Base-by-base conservation (phyloP, 2,329 filamentous ascomycete genomes). In the Aspergillus pseudoglaucus region DNA sequence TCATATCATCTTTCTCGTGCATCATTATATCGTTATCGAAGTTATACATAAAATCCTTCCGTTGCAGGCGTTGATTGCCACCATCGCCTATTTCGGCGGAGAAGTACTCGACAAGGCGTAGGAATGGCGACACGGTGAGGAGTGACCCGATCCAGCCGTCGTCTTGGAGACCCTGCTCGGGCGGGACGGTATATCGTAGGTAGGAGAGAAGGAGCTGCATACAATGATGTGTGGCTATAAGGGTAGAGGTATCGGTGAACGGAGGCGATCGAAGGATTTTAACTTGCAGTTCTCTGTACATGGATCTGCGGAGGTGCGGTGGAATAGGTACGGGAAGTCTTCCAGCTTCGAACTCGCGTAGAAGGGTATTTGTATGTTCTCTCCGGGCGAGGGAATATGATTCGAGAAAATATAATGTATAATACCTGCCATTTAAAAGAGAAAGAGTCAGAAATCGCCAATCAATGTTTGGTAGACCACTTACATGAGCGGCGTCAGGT, bases 21-120 rank as follows among this genome's bases (percentile, higher is more conserved):
- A 52, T 50, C 38, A 56, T 65, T 53, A 65, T 65, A 47, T 72
- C 69, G n/a, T 60, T 56, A 44, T 70, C 60, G 47, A 72, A 72
- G 41, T 70, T 72, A 41, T 62, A 59, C 69, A 72, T 72, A 49
- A 72, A 72, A 27, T 69, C 65, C 52, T 64, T 72, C 22, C 69
- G 64, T 50, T 71, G 66, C 49, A 61, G 54, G 18, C 68, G 63
- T 49, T 69, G 68, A 46, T 61, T 70, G 23, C 64, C 62, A 4
- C 69, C 68, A 32, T 70, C 66, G 5, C 69, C 69, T 27, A 72
- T 71, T 47, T 72, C 69, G 0, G 69, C 69, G 2, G 69, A 70
- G 54, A 72, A 70, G 46, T 65, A 72, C 46, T 72, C 68, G 27
- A 68, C 63, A 6, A 70, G 63, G 3, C 69, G 66, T 18, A 54